Base-by-base conservation (phyloP, 192 early-diverging fungal genomes). In the Spinellus fusiger region DNA sequence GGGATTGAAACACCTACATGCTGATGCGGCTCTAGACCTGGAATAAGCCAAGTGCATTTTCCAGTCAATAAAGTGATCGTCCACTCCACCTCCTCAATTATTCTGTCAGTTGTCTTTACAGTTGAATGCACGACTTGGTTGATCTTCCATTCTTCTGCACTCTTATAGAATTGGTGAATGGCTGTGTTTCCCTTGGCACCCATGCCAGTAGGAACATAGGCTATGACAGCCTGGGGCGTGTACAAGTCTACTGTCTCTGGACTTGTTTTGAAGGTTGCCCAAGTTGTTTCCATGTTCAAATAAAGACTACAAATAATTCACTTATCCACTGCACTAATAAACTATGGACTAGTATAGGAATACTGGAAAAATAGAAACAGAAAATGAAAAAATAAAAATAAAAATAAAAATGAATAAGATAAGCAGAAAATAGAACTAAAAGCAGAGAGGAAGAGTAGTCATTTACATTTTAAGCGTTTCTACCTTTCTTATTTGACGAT, bases 131-230 rank as follows among this genome's bases (percentile, higher is more conserved):
- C 59, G n/a, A 27, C 47, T 58, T 71, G 64, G 13, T 59, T 48
- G 34, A 71, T 47, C 12, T 46, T 28, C 27, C 65, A 40, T 22
- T 32, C 29, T 9, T 54, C 50, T n/a, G 59, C 27, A 5, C 10
- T 10, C 27, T 26, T 16, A 49, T 47, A 71, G 57, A 80, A 77
- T 20, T 31, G 18, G 26, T 64, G 58, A 40, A 80, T 71, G n/a
- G 59, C 54, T 25, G 54, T 33, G 2, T 44, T 31, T 32, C 64
- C 71, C 9, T 28, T 44, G 4, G 49, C 74, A 60, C 71, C 71
- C 8, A 62, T 51, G 7, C 64, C 64, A 48, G 74, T 80, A 23
- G 79, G 78, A 10, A 80, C 73, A 54, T 69, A 75, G 47, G 67
- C 62, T 1, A 79, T 32, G 4, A 38, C 28, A 33, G 76, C 77